Percentiles rank a stretch among this genome's conserved stretches.
phyloP scores from a whole-genome alignment of 2,329 filamentous ascomycete species.

The Chaetothyriales sp. region DNA sequence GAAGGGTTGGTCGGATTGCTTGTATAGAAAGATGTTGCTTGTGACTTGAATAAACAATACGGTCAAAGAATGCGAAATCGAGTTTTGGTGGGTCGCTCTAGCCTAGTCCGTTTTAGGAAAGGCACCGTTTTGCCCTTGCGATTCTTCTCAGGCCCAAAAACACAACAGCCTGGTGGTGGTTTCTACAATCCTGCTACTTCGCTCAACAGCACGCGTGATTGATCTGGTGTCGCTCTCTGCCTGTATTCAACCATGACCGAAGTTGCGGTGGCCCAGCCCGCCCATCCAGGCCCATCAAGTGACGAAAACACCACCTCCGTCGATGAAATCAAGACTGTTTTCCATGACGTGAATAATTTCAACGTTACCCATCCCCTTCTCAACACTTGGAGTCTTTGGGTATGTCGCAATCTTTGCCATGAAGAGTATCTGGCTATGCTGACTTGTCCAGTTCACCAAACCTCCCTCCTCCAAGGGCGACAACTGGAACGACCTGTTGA shows the following conservation, averaged over 20 bases:
- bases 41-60: background rate
- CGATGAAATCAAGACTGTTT: conserved; percentile 68
- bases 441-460: conserved; percentile 14
- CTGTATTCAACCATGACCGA: conserved; percentile 13
- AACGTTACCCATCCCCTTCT: conserved; percentile 98
- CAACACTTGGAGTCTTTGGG: conserved; percentile 98
- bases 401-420: conserved; percentile 24
- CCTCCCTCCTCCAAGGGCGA: conserved; percentile 49
- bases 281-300: conserved; percentile 14
- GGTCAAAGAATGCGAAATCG: too few relatives aligned
- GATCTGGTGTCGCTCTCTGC: background rate
- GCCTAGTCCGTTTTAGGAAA: too few relatives aligned
- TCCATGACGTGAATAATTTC: conserved; percentile 97
- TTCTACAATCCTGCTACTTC: too few relatives aligned
- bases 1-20: background rate
- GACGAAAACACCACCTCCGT: conserved; percentile 42
- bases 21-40: background rate
- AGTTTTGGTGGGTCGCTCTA: too few relatives aligned
- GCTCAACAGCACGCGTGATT: background rate
- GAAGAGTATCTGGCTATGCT: conserved; percentile 7
- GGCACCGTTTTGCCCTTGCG: too few relatives aligned
- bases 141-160: too few relatives aligned
- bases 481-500: conserved; percentile 96
- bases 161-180: too few relatives aligned
- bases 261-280: conserved; percentile 15